Evolutionary conservation across 2,329 filamentous ascomycete genomes (phyloP).

Genomic region (Fusarium marasasianum): DNA sequence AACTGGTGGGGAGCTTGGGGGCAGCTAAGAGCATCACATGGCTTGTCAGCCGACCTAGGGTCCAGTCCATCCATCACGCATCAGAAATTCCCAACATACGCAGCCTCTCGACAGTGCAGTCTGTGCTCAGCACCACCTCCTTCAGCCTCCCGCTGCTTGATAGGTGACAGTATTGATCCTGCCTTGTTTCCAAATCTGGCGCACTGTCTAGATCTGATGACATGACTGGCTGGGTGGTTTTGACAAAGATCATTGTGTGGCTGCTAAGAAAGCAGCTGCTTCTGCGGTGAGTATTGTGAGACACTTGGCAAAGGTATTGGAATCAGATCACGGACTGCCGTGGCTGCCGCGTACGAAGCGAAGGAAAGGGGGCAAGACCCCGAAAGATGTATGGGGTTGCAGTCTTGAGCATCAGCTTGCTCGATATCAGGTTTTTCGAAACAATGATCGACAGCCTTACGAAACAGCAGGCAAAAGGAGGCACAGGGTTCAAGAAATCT

Average conservation of each 20-base stretch:
- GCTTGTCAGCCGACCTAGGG: constrained; percentile 41
- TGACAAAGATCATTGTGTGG: constrained; percentile 25
- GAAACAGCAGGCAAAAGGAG: background rate
- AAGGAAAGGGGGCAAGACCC: constrained; percentile 6
- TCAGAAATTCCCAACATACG: constrained; percentile 19
- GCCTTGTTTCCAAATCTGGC: constrained; percentile 20
- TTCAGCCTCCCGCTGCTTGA: constrained; percentile 21
- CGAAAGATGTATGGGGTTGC: constrained; percentile 11
- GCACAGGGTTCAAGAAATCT: background rate
- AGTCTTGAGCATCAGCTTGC: background rate
- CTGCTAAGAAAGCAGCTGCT: constrained; percentile 13
- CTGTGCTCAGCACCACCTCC: constrained; percentile 25
- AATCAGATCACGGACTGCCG: constrained; percentile 2
- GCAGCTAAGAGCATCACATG: constrained; percentile 39
- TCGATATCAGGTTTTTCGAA: constrained; percentile 21
- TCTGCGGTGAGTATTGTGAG: constrained; percentile 19
- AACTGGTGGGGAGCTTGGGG: constrained; percentile 3
- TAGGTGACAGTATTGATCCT: constrained; percentile 10
- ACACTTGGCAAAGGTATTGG: constrained; percentile 22
- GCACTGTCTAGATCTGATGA: constrained; percentile 26
- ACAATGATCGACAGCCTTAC: constrained; percentile 3
- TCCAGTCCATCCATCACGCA: constrained; percentile 24
- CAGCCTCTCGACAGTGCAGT: constrained; percentile 17
- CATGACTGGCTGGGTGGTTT: constrained; percentile 20
- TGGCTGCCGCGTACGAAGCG: background rate